Conservation (phyloP, 768 basidiomycete species). For the Paxillus rubicundulus region DNA sequence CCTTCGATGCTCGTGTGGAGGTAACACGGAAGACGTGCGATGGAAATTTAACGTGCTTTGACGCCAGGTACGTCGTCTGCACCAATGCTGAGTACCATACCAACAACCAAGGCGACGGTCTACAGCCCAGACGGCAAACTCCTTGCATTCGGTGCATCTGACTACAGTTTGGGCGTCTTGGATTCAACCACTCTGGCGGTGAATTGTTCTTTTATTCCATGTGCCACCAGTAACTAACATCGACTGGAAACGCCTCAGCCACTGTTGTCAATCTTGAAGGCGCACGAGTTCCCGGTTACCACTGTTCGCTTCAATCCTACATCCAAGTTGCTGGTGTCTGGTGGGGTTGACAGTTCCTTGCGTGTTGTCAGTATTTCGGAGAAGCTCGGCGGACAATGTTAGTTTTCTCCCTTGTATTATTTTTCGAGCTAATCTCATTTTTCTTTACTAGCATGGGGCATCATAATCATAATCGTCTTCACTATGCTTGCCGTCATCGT, state of each 20-base stretch:
- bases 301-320: slow-evolving; percentile 85
- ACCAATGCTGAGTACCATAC: slow-evolving; percentile 3
- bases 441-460: slow-evolving; percentile 35
- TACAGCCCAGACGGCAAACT: slow-evolving; percentile 75
- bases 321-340: slow-evolving; percentile 78
- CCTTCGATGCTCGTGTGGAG: slow-evolving; percentile 53
- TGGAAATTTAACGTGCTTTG: slow-evolving; percentile 82
- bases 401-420: slow-evolving; percentile 30
- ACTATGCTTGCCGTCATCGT: slow-evolving; percentile 42
- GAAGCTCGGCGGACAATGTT: slow-evolving; percentile 50
- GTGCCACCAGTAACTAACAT: not conserved
- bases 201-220: slow-evolving; percentile 23
- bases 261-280: slow-evolving; percentile 80
- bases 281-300: slow-evolving; percentile 94
- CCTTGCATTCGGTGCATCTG: slow-evolving; percentile 84
- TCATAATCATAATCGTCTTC: slow-evolving; percentile 40
- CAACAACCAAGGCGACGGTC: slow-evolving; percentile 3
- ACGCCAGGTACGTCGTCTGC: slow-evolving; percentile 65
- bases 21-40: slow-evolving; percentile 72
- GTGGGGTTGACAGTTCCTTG: slow-evolving; percentile 87
- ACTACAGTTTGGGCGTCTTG: slow-evolving; percentile 79
- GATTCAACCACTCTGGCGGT: slow-evolving; percentile 80
- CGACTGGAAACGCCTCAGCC: slow-evolving; percentile 52
- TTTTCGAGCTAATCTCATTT: slow-evolving; percentile 30
- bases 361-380: slow-evolving; percentile 75